These are phyloP conservation scores for Melianthus villosus DNA, from an alignment of 441 rosid genomes.

Conservation along the genomic window DNA sequence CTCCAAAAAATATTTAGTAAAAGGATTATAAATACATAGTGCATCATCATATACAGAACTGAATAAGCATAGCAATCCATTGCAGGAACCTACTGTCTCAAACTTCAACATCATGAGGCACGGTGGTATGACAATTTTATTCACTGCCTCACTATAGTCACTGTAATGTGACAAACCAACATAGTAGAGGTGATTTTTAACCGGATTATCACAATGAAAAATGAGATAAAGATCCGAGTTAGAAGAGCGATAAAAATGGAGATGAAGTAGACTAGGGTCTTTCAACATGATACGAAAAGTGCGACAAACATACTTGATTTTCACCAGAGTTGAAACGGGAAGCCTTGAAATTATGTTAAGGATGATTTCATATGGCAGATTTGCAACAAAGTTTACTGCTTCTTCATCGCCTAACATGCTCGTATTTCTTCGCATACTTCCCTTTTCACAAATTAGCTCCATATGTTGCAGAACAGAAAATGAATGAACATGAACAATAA, in stretches of 20 bases:
- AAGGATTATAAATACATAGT: conserved; percentile 57
- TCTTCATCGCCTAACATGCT: too few relatives aligned
- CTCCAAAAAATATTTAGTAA: conserved; percentile 30
- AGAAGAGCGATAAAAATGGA: conserved; percentile 15
- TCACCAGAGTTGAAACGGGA: conserved; percentile 52
- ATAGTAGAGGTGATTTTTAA: conserved; percentile 51
- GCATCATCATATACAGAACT: conserved; percentile 53
- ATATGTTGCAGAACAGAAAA: too few relatives aligned
- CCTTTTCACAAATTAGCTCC: too few relatives aligned
- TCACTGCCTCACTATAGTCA: conserved; percentile 18
- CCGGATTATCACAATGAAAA: conserved; percentile 62
- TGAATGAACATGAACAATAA: too few relatives aligned
- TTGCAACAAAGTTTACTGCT: too few relatives aligned
- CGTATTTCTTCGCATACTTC: too few relatives aligned
- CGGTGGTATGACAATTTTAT: conserved; percentile 33
- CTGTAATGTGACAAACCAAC: conserved; percentile 32
- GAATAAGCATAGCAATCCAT: conserved; percentile 54
- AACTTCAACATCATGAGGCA: conserved; percentile 47
- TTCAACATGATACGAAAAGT: conserved; percentile 45
- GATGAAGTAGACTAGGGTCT: conserved; percentile 22
- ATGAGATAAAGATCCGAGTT: conserved; percentile 40
- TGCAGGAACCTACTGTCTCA: conserved; percentile 57
- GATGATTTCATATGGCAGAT: conserved; percentile 48
- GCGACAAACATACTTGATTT: conserved; percentile 47
- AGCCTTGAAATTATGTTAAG: conserved; percentile 53